Percentiles rank a stretch among this genome's conserved stretches.
phyloP scores from a whole-genome alignment of 495 filamentous ascomycete genomes.

The Neurospora intermedia region DNA sequence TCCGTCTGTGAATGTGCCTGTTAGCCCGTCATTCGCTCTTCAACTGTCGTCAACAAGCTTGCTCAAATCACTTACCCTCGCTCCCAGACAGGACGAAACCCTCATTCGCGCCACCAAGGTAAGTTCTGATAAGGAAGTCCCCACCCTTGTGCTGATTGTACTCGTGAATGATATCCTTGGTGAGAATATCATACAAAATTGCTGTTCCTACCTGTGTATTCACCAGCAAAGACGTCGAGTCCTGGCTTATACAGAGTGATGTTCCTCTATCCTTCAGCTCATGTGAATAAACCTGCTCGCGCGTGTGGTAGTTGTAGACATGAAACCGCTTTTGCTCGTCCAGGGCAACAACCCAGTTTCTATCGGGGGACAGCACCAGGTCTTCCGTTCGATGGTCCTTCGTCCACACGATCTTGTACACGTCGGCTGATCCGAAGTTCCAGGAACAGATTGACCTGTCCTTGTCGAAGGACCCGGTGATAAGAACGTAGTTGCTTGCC shows the following conservation, averaged over 20 bases:
- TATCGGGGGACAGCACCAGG: constrained; percentile 69
- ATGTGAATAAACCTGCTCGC: constrained; percentile 63
- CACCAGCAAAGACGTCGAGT: constrained; percentile 71
- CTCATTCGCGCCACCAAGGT: constrained; percentile 82
- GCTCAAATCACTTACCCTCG: constrained; percentile 52
- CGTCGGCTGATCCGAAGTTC: constrained; percentile 43
- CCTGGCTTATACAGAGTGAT: constrained; percentile 67
- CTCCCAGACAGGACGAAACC: constrained; percentile 85
- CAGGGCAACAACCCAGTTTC: constrained; percentile 65
- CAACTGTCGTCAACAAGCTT: background rate
- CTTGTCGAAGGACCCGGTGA: constrained; percentile 70
- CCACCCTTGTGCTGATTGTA: constrained; percentile 66
- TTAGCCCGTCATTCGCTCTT: background rate
- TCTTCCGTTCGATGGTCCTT: constrained; percentile 73
- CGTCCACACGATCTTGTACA: constrained; percentile 45
- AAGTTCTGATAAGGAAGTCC: constrained; percentile 65
- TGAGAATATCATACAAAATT: constrained; percentile 64
- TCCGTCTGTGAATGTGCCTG: constrained; percentile 44
- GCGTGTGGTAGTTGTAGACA: constrained; percentile 69
- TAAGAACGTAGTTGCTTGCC: constrained; percentile 68
- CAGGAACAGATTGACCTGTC: constrained; percentile 57
- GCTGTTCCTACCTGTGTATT: constrained; percentile 68
- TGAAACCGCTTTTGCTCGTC: constrained; percentile 58
- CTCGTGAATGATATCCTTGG: constrained; percentile 55
- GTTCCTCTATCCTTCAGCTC: constrained; percentile 56